phyloP scores from a whole-genome alignment of 805 yeast species.

The Danielia reshetovae region DNA sequence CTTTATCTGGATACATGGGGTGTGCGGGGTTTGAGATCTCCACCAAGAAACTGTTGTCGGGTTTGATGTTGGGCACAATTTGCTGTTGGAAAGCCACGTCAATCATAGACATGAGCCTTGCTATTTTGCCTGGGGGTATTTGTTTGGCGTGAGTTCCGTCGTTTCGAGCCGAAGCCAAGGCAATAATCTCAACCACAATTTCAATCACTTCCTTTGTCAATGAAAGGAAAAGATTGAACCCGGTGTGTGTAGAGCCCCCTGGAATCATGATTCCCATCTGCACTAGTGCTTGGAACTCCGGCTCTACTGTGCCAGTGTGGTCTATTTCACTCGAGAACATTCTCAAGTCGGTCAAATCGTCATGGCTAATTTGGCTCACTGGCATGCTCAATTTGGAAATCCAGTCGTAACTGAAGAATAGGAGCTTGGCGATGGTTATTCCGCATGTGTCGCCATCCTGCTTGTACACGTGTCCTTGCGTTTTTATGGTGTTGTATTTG shows the following conservation, averaged over 20 bases:
- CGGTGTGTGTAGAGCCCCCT: conserved; percentile 7
- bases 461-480: conserved; percentile 8
- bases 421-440: conserved; percentile 14
- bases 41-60: conserved; percentile 7
- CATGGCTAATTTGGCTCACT: conserved; percentile 4
- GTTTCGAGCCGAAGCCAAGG: conserved; percentile 4
- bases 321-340: neutral
- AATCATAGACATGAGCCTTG: conserved; percentile 13
- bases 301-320: neutral
- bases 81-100: conserved; percentile 12
- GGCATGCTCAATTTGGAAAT: conserved; percentile 14
- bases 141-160: conserved; percentile 4
- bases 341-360: conserved; percentile 10
- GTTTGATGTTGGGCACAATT: conserved; percentile 12
- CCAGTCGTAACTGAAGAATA: conserved; percentile 19
- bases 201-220: conserved; percentile 10
- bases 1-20: conserved; percentile 10
- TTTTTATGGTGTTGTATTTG: conserved; percentile 18
- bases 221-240: conserved; percentile 14
- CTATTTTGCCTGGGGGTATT: conserved; percentile 11
- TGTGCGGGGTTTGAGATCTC: conserved; percentile 13
- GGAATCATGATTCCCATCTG: conserved; percentile 14
- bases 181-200: conserved; percentile 10
- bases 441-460: conserved; percentile 15
- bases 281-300: conserved; percentile 7